Evolutionary conservation across 164 flowering plant genomes (phyloP).

Genomic region (Dillenia turbinata): DNA sequence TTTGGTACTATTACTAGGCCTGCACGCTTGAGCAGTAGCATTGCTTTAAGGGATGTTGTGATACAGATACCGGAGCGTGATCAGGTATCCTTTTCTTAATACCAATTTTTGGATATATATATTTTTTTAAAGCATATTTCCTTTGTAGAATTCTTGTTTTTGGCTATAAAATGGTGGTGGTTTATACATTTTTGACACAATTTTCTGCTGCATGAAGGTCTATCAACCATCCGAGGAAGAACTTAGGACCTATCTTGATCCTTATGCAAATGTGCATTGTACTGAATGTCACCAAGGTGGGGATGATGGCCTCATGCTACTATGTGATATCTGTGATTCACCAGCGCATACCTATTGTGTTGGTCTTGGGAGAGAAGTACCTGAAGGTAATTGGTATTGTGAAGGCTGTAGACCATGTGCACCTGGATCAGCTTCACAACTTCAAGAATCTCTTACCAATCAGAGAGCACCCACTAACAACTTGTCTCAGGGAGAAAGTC

Average conservation of each 20-base stretch:
- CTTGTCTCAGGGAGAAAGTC: conserved; percentile 23
- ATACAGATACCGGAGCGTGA: conserved; percentile 78
- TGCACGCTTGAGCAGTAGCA: conserved; percentile 42
- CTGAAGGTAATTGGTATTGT: conserved; percentile 99
- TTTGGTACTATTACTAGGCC: conserved; percentile 67
- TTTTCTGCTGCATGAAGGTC: conserved; percentile 44
- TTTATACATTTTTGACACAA: not conserved
- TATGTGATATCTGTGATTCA: conserved; percentile 97
- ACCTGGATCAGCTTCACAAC: conserved; percentile 42
- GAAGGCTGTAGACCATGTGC: conserved; percentile 73
- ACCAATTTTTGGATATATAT: not conserved
- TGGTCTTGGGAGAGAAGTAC: conserved; percentile 90
- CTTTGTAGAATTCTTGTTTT: not conserved
- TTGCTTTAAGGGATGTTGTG: conserved; percentile 53
- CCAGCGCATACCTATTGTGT: conserved; percentile 99
- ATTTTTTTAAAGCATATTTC: not conserved
- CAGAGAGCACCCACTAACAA: conserved; percentile 27
- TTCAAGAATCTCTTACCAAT: conserved; percentile 29
- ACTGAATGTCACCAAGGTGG: conserved; percentile 90
- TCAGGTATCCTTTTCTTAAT: conserved; percentile 56
- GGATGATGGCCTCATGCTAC: conserved; percentile 89
- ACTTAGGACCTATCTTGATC: conserved; percentile 77
- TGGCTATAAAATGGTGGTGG: not conserved
- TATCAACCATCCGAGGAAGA: conserved; percentile 98
- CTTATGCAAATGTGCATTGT: conserved; percentile 84